These are phyloP conservation scores for Fusarium kyushuense DNA, from an alignment of 2,329 filamentous ascomycete genomes.

Conservation along the genomic window DNA sequence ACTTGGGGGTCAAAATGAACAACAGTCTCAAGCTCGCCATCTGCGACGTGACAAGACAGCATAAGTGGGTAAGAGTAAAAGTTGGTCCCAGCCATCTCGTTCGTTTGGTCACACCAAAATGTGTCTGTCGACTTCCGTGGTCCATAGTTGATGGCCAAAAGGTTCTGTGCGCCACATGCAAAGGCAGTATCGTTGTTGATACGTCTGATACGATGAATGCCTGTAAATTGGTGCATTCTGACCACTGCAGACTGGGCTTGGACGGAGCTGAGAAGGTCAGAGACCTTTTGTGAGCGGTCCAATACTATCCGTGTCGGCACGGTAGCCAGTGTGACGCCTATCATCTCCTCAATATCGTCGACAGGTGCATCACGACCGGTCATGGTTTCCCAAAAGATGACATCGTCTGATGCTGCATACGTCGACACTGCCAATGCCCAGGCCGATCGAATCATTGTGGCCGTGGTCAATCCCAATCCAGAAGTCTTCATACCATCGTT, in stretches of 20 bases:
- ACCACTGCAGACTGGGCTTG: constrained; percentile 29
- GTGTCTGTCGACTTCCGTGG: constrained; percentile 2
- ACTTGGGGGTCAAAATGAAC: constrained; percentile 38
- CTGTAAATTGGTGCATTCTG: constrained; percentile 27
- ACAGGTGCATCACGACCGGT: constrained; percentile 43
- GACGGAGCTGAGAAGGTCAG: constrained; percentile 15
- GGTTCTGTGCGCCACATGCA: constrained; percentile 40
- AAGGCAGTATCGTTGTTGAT: constrained; percentile 28
- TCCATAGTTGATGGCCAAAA: constrained; percentile 41
- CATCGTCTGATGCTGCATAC: constrained; percentile 35
- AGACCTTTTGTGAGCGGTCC: not conserved
- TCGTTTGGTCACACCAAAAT: constrained; percentile 38
- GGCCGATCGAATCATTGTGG: constrained; percentile 40
- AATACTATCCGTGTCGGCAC: constrained; percentile 29
- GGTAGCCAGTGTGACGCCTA: constrained; percentile 38
- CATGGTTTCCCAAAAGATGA: constrained; percentile 44
- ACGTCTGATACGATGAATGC: constrained; percentile 39
- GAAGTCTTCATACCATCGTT: not conserved
- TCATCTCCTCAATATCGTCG: constrained; percentile 36
- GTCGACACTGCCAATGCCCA: constrained; percentile 40
- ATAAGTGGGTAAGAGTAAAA: constrained; percentile 46
- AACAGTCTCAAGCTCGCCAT: constrained; percentile 33
- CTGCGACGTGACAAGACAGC: constrained; percentile 39
- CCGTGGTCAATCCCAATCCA: constrained; percentile 32
- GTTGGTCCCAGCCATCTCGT: constrained; percentile 44